Conservation (phyloP, 73 alveolate species). For the Durusdinium trenchii region DNA sequence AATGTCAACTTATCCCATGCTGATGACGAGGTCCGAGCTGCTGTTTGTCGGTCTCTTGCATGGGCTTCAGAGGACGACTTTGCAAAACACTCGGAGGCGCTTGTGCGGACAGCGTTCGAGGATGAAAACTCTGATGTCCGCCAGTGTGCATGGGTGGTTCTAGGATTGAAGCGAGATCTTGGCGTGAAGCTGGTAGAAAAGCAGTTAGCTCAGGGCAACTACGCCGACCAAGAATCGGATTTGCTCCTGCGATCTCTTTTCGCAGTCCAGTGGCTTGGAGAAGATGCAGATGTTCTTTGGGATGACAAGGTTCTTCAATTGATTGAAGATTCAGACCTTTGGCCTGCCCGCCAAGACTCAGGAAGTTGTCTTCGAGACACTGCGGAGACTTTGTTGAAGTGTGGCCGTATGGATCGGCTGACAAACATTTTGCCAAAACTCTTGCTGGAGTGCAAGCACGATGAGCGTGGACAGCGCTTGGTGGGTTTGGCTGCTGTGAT, state of each 20-base stretch:
- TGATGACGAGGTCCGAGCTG: not conserved
- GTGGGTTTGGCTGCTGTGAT: not conserved
- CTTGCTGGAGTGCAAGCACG: not conserved
- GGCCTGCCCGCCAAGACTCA: too few relatives aligned
- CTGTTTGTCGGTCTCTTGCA: not conserved
- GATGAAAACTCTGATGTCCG: not conserved
- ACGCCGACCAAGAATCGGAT: not conserved
- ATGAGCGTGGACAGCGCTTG: not conserved
- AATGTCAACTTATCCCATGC: not conserved
- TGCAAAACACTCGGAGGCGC: not conserved
- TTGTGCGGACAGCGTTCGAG: not conserved
- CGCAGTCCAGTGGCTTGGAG: not conserved
- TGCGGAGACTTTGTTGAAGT: not conserved
- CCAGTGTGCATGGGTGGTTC: not conserved
- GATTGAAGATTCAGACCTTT: not conserved
- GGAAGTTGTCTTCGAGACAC: too few relatives aligned
- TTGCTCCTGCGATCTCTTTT: not conserved
- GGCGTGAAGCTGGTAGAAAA: not conserved
- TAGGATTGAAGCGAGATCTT: not conserved
- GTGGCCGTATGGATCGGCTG: not conserved
- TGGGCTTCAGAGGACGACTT: not conserved
- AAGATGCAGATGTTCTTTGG: not conserved
- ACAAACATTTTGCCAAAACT: not conserved
- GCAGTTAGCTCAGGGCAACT: not conserved
- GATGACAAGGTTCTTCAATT: not conserved